Evolutionary conservation across 164 flowering plant genomes (phyloP), one percentile per base, ranked within the genome.

Genomic region (Stephania japonica): DNA sequence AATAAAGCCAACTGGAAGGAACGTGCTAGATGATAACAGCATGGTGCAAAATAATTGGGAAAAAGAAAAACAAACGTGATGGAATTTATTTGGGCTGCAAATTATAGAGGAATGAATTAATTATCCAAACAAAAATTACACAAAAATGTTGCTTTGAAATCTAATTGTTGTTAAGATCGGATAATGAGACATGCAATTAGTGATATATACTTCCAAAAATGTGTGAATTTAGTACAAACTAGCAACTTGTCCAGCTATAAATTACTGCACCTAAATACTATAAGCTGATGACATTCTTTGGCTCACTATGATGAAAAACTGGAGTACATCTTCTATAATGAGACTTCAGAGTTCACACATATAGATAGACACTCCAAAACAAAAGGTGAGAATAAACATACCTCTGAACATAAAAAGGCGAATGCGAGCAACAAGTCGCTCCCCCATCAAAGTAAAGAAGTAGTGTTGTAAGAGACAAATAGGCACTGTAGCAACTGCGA

Each of bases 321-420:
- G 16, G 53, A 47, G 12, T 47, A 12, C 53, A 47, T 16, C 53
- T 47, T 47, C 6, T 13, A 66, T 27, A 19, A 1, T 24, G 44
- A 26, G n/a, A 12, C 4, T 19, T 47, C 12, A 47, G 16, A 27
- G 32, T 27, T 27, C 32, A 16, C 2, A 6, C 16, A 10, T 47
- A 16, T 16, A 11, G 3, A 27, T 3, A 27, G 32, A 27, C 32
- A 27, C 32, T 47, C 53, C 53, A 47, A 47, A 70, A 67, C 27
- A 27, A 71, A 43, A n/a, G 61, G 69, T 12, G 42, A 41, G 73
- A 47, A 11, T 59, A 53, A 61, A 59, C 19, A 1, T 53, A 89
- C 97, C 92, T 87, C 91, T 83, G 79, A 92, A 87, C 92, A 91
- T 86, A 18, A 71, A 71, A 43, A 85, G 71, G 65, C 98, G 91